These are phyloP conservation scores for Penicillium sp. DNA, from an alignment of 2,329 filamentous ascomycete species.

Conservation along the genomic window DNA sequence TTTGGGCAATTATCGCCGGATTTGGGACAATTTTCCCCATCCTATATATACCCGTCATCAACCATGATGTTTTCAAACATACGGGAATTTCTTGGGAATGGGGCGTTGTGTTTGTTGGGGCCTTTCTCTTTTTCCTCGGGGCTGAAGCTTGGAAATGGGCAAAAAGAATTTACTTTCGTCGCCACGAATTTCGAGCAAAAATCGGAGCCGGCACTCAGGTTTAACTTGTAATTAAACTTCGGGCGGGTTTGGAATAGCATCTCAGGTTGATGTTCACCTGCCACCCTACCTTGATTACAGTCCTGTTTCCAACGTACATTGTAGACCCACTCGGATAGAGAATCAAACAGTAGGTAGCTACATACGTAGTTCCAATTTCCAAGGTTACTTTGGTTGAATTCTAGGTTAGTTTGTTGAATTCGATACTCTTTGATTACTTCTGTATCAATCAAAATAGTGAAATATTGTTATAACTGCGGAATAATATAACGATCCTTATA, in stretches of 20 bases:
- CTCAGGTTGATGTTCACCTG: no score
- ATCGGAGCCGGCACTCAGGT: conserved; percentile 16
- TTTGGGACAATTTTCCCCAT: conserved; percentile 57
- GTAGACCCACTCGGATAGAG: no score
- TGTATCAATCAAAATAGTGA: no score
- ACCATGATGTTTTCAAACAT: conserved; percentile 63
- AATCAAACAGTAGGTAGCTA: no score
- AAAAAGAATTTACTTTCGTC: conserved; percentile 50
- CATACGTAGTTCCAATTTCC: no score
- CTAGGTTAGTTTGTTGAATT: no score
- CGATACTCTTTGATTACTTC: no score
- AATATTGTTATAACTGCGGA: no score
- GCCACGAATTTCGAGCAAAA: conserved; percentile 1
- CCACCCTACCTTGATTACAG: no score
- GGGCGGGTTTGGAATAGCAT: neutral
- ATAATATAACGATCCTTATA: no score
- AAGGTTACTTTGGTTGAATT: no score
- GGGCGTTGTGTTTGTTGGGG: conserved; percentile 61
- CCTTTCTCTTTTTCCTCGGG: conserved; percentile 59
- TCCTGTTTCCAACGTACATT: no score
- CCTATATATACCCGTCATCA: conserved; percentile 66
- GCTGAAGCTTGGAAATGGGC: conserved; percentile 65
- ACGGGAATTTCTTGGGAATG: conserved; percentile 65
- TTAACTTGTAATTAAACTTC: neutral
- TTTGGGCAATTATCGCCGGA: conserved; percentile 59